Evolutionary conservation across 139 green algal genomes (phyloP).

Genomic region (Raphidocelis subcapitata): DNA sequence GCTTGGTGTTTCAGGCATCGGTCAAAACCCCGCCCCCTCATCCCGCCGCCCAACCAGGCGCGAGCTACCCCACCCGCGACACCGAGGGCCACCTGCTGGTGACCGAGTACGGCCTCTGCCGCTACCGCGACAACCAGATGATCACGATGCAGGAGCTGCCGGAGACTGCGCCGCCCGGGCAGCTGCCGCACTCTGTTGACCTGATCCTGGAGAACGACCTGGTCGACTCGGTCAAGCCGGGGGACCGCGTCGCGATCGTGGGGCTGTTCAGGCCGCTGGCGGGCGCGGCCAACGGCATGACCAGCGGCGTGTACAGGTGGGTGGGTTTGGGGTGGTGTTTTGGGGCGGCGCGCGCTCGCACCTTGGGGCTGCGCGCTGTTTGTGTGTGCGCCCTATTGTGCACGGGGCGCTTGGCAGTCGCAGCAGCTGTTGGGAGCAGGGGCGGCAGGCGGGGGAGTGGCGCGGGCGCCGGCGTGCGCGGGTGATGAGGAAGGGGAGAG

Average conservation of each 20-base stretch:
- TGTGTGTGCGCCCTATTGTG: no score
- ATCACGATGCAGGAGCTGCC: conserved; percentile 95
- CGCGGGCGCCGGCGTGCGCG: background rate
- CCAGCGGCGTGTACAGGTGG: conserved; percentile 57
- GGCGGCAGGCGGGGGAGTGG: background rate
- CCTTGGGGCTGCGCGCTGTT: background rate
- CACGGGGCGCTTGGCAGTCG: background rate
- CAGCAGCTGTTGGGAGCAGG: background rate
- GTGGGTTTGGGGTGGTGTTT: background rate
- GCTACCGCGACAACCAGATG: conserved; percentile 90
- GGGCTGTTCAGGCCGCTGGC: conserved; percentile 93
- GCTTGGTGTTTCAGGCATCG: no score
- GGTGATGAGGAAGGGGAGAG: no score
- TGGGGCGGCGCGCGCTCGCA: no score
- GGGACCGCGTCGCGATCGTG: conserved; percentile 87
- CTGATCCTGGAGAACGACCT: conserved; percentile 66
- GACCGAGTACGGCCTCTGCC: conserved; percentile 93
- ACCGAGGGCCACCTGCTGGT: conserved; percentile 83
- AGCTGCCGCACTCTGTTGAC: conserved; percentile 81
- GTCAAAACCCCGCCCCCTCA: no score
- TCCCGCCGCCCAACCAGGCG: no score
- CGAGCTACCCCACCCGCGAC: conserved; percentile 87
- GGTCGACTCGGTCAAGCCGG: conserved; percentile 91
- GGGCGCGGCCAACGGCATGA: conserved; percentile 36
- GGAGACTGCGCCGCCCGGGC: conserved; percentile 92